These are phyloP conservation scores for Batrachochytrium dendrobatidis DNA, from an alignment of 371 early-diverging fungal species.

Conservation along the genomic window DNA sequence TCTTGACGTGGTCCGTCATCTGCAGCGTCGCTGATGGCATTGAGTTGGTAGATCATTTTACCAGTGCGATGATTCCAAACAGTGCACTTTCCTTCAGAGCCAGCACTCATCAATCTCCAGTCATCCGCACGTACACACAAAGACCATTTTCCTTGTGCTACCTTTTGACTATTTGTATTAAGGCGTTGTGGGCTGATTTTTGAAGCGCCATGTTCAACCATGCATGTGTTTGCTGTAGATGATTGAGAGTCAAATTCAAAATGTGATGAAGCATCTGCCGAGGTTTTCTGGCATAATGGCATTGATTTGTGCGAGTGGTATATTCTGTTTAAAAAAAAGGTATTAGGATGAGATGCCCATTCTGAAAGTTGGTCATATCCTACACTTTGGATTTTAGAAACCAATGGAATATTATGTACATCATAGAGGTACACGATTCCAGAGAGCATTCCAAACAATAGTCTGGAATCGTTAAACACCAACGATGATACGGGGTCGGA, in stretches of 20 bases:
- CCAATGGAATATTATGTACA: background rate
- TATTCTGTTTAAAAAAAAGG: slow-evolving; percentile 2
- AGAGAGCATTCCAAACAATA: slow-evolving; percentile 19
- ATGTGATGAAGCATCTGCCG: background rate
- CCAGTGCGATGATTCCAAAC: slow-evolving; percentile 23
- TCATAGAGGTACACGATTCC: slow-evolving; percentile 11
- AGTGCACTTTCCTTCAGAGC: slow-evolving; percentile 14
- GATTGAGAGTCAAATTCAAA: background rate
- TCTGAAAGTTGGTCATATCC: background rate
- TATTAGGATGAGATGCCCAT: background rate
- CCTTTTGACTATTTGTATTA: too few species aligned
- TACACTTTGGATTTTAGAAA: background rate
- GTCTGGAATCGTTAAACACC: slow-evolving; percentile 1
- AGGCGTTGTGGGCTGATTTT: too few species aligned
- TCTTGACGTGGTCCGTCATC: too few species aligned
- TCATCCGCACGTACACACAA: slow-evolving; percentile 14
- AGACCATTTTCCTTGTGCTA: slow-evolving; percentile 13
- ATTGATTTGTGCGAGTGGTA: background rate
- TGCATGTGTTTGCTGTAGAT: background rate
- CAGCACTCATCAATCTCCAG: slow-evolving; percentile 20
- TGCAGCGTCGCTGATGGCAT: background rate
- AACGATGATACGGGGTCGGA: slow-evolving; percentile 18
- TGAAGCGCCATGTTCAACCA: background rate
- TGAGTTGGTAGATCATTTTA: slow-evolving; percentile 8
- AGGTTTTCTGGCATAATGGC: background rate